These are phyloP conservation scores for Fusarium sp. DNA, from an alignment of 2,329 filamentous ascomycete species.

Conservation along the genomic window DNA sequence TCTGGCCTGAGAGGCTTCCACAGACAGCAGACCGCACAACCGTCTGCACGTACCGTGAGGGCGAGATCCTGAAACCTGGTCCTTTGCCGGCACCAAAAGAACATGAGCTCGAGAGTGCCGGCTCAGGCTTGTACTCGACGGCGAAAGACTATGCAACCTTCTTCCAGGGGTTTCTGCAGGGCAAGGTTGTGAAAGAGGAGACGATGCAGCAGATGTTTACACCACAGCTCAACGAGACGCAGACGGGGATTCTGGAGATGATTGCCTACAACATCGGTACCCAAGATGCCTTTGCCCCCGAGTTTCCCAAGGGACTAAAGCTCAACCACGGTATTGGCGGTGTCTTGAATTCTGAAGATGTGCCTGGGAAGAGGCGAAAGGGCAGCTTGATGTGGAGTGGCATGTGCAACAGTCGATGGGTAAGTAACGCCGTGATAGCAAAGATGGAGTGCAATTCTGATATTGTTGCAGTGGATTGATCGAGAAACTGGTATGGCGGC, in stretches of 20 bases:
- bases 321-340: conserved; percentile 59
- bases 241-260: conserved; percentile 39
- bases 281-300: conserved; percentile 52
- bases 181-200: conserved; percentile 50
- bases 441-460: neutral
- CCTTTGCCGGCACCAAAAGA: conserved; percentile 45
- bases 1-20: conserved; percentile 53
- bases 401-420: conserved; percentile 60
- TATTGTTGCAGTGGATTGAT: conserved; percentile 54
- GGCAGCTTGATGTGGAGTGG: conserved; percentile 64
- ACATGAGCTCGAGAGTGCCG: conserved; percentile 59
- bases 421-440: conserved; percentile 43
- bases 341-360: conserved; percentile 57
- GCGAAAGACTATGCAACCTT: conserved; percentile 58
- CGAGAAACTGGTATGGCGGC: conserved; percentile 58
- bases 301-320: conserved; percentile 53
- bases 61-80: conserved; percentile 39
- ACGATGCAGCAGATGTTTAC: conserved; percentile 56
- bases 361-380: conserved; percentile 57
- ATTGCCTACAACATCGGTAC: conserved; percentile 36
- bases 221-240: conserved; percentile 57
- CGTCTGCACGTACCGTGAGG: conserved; percentile 40
- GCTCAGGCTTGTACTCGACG: conserved; percentile 61
- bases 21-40: conserved; percentile 45
- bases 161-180: conserved; percentile 53